These are phyloP conservation scores for Paecilomyces sp. DNA, from an alignment of 2,329 filamentous ascomycete species.

Conservation along the genomic window DNA sequence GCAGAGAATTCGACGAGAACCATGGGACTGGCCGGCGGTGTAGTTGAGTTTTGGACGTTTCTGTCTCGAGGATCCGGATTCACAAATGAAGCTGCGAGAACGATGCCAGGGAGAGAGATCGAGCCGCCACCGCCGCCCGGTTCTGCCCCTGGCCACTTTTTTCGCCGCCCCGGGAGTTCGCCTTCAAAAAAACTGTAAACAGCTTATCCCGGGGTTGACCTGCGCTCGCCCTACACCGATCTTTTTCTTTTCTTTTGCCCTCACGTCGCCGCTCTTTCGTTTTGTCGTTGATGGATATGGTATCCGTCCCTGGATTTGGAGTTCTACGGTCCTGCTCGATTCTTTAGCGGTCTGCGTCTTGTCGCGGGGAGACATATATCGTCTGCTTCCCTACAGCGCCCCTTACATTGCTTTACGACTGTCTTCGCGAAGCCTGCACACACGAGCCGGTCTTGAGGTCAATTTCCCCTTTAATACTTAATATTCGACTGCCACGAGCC, in stretches of 20 bases:
- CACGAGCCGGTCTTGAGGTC: not conserved
- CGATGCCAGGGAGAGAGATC: not conserved
- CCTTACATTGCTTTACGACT: conserved; percentile 6
- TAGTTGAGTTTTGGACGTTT: not conserved
- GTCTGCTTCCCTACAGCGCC: conserved; percentile 5
- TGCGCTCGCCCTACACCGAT: not conserved
- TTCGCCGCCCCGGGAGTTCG: not conserved
- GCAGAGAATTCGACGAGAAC: not conserved
- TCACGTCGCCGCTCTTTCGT: not conserved
- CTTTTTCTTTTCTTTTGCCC: not conserved
- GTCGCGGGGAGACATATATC: not conserved
- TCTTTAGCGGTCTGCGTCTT: not conserved
- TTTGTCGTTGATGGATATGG: not conserved
- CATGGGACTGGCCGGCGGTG: not conserved
- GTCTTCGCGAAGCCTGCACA: not conserved
- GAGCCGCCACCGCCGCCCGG: not conserved
- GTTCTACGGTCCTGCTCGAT: not conserved
- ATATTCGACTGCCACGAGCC: not conserved
- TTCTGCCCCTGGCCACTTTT: not conserved
- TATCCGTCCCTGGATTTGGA: not conserved
- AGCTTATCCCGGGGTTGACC: not conserved
- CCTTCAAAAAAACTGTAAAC: not conserved
- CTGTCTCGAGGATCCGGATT: not conserved
- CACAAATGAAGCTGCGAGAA: not conserved
- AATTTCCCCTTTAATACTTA: not conserved